A percentile compares a stretch with the other conserved stretches of the same genome.
Conservation (phyloP, 106 monocot species). For the Allium fistulosum region DNA sequence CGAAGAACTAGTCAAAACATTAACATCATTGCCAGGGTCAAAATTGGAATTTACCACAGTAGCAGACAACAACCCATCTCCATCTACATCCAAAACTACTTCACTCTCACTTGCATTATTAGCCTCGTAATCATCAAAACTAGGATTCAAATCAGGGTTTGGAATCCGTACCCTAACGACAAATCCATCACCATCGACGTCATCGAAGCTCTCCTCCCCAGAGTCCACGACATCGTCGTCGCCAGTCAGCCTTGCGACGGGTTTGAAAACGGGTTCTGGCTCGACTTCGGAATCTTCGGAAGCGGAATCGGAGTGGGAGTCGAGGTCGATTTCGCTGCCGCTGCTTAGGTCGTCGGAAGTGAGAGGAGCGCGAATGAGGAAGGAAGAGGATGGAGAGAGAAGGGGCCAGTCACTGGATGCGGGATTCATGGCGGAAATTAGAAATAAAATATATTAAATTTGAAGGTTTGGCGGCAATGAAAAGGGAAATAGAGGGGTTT, state of each 20-base stretch:
- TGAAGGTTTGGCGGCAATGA: too few relatives aligned
- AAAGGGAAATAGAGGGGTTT: too few relatives aligned
- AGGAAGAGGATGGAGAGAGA: neutral
- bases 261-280: neutral
- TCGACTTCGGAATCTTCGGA: neutral
- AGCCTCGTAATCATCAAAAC: neutral
- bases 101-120: neutral
- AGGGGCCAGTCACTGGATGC: neutral
- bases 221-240: neutral
- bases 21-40: neutral
- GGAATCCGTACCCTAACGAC: conserved; percentile 1
- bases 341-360: neutral
- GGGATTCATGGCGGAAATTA: conserved; percentile 21
- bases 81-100: neutral
- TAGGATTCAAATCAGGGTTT: neutral
- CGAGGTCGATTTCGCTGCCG: neutral
- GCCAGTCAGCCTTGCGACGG: neutral
- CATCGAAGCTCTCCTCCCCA: conserved; percentile 1
- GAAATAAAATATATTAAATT: too few relatives aligned
- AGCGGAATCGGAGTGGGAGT: neutral
- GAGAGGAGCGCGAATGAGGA: neutral
- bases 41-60: neutral
- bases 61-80: neutral
- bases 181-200: conserved; percentile 3
- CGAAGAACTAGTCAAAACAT: neutral